phyloP scores from a whole-genome alignment of 2,329 filamentous ascomycete species.

The Diaporthe nobilis region DNA sequence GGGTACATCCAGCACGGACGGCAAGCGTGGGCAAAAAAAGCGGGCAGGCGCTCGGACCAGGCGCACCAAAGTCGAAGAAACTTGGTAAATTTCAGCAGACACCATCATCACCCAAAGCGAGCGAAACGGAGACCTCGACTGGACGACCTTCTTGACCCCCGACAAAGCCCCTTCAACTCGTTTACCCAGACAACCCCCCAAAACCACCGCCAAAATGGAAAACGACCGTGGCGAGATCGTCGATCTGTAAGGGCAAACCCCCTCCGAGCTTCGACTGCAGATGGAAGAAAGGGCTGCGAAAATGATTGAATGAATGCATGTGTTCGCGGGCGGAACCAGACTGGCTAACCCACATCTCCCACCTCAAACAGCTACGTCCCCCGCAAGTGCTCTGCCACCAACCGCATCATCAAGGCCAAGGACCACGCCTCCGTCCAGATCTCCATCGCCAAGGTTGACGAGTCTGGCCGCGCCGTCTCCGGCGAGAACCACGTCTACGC shows the following conservation, averaged over 20 bases:
- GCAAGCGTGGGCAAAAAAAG: conserved; percentile 23
- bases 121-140: conserved; percentile 42
- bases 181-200: conserved; percentile 50
- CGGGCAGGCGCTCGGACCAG: conserved; percentile 40
- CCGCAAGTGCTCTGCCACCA: conserved; percentile 98
- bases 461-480: conserved; percentile 93
- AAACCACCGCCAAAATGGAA: conserved; percentile 83
- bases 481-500: conserved; percentile 99
- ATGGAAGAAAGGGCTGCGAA: conserved; percentile 34
- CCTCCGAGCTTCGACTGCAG: conserved; percentile 14
- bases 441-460: conserved; percentile 97
- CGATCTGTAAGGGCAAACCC: conserved; percentile 82
- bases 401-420: conserved; percentile 99
- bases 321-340: not conserved
- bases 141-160: conserved; percentile 50
- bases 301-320: not conserved
- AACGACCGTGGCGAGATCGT: conserved; percentile 99
- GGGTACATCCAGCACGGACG: not conserved
- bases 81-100: conserved; percentile 39
- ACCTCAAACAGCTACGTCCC: conserved; percentile 83
- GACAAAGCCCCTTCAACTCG: conserved; percentile 50
- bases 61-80: conserved; percentile 39
- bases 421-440: conserved; percentile 99
- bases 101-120: conserved; percentile 27
- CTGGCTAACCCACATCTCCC: conserved; percentile 48